phyloP scores from a whole-genome alignment of 495 filamentous ascomycete species.

The Neurospora terricola region DNA sequence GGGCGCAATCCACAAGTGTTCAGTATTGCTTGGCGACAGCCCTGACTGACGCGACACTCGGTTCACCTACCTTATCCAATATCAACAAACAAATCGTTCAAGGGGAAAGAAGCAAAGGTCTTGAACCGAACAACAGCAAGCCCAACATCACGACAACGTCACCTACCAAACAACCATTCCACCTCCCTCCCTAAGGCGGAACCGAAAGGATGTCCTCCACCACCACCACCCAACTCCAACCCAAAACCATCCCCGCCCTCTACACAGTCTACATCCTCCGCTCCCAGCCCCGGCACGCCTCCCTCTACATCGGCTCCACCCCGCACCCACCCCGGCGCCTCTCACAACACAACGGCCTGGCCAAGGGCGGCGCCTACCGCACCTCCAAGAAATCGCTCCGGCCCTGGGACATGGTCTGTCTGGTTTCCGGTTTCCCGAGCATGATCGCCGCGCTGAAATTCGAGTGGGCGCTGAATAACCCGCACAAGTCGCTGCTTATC shows the following conservation, averaged over 20 bases:
- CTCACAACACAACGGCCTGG: conserved; percentile 77
- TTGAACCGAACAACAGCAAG: not conserved
- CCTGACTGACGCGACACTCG: not conserved
- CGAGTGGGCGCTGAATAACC: conserved; percentile 94
- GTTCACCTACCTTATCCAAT: not conserved
- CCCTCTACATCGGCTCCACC: conserved; percentile 83
- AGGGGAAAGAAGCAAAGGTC: not conserved
- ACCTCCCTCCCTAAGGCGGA: not conserved
- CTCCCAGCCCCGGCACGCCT: conserved; percentile 54
- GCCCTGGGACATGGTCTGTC: conserved; percentile 88
- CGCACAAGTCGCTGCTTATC: conserved; percentile 66
- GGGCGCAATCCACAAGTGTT: not conserved
- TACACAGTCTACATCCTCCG: conserved; percentile 74
- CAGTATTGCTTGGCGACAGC: not conserved
- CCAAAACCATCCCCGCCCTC: conserved; percentile 44
- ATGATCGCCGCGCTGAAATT: conserved; percentile 85
- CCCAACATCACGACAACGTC: not conserved
- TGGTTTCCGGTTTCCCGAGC: conserved; percentile 84
- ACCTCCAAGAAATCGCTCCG: conserved; percentile 57
- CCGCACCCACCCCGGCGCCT: conserved; percentile 76
- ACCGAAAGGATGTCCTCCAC: not conserved
- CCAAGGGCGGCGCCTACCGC: conserved; percentile 66
- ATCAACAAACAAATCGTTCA: not conserved
- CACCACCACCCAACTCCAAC: conserved; percentile 3
- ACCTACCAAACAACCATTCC: not conserved